Evolutionary conservation across 306 rosid species (phyloP), one percentile per base, ranked within the genome.

Genomic region (Rosa rugosa): DNA sequence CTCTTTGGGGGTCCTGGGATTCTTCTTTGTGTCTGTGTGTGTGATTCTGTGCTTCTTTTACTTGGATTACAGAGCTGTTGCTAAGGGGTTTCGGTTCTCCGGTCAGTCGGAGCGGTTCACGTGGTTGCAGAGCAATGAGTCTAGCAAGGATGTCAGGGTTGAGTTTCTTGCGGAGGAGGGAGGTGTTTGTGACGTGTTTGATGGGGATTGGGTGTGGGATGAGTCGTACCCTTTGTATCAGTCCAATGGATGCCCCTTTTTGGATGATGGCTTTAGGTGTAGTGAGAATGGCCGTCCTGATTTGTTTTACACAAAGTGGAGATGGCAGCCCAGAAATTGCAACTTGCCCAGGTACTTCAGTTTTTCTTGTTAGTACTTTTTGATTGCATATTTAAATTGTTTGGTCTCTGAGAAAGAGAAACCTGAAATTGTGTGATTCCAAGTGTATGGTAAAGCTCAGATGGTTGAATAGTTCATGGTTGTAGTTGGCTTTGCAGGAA

Each of bases 141-240:
- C 79, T 41, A 49, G 60, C 18, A 83, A 72, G 72, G 75, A 69
- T 54, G 75, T 3, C 3, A 86, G 87, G 69, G 88, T 88, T 68
- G 96, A 91, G 59, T 94, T 89, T 88, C 89, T 90, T 13, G 90
- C 50, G n/a, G 85, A 82, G 56, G 45, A 79, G 53, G 89, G 87
- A 49, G 82, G 64, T 59, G 67, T 44, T 5, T 94, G 98, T 83
- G 87, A 92, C 75, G 10, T 94, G 85, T 94, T 94, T 82, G 94
- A 85, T 71, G 98, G 98, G 31, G 86, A 84, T 22, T 94, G 98
- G 98, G 94, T 86, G 49, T 94, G 97, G 98, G 98, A 94, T 76
- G 96, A 94, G 77, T 77, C 83, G 6, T 90, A 91, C 72, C 98
- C 98, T 0, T 23, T 94, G 80, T 91, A 94, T 60, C 67, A 89